Evolutionary conservation across 2,329 filamentous ascomycete genomes (phyloP), one percentile per base, ranked within the genome.

Genomic region (Penicillium aurantiogriseum): DNA sequence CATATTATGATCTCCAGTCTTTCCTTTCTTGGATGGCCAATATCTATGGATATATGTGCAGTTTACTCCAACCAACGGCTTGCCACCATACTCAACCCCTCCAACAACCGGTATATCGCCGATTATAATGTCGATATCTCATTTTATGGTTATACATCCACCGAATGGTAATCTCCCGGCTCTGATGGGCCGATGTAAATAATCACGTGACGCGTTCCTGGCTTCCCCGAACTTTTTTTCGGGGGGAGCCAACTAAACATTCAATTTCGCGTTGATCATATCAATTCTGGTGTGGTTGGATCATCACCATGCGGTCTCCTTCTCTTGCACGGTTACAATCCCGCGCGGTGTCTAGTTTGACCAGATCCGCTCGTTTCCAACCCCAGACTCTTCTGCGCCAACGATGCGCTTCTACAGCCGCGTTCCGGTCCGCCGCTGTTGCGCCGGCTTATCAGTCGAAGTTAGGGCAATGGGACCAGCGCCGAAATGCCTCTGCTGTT

Each of bases 391-490:
- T 73, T 61, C 63, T 77, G 51, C 68, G 70, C 52, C 69, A 68
- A 58, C 71, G 74, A 75, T 78, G 72, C 68, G 71, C 70, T 46
- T 75, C 74, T 6, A 70, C 74, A 46, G 67, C 71, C 60, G 69
- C 67, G 48, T 67, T 73, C 66, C 69, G 74, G 67, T 66, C 68
- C 51, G 65, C 69, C 62, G 67, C 64, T 49, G 65, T 69, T 58
- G 63, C 63, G 58, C 69, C 68, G 62, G 62, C 69, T 60, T 71
- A 71, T 65, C 74, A 71, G 67, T 71, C 72, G 52, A 59, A 72
- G 43, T 54, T 78, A 58, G 74, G 69, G 61, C 70, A 71, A 67
- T 78, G 74, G 73, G 69, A 76, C 56, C 77, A 79, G 63, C 71
- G 72, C 55, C 70, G 79, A 54, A 73, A 76, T 68, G 71, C 75